A percentile compares a stretch with the other conserved stretches of the same genome.
These are phyloP conservation scores for Abrus precatorius DNA, from an alignment of 306 rosid genomes.

Conservation along the genomic window DNA sequence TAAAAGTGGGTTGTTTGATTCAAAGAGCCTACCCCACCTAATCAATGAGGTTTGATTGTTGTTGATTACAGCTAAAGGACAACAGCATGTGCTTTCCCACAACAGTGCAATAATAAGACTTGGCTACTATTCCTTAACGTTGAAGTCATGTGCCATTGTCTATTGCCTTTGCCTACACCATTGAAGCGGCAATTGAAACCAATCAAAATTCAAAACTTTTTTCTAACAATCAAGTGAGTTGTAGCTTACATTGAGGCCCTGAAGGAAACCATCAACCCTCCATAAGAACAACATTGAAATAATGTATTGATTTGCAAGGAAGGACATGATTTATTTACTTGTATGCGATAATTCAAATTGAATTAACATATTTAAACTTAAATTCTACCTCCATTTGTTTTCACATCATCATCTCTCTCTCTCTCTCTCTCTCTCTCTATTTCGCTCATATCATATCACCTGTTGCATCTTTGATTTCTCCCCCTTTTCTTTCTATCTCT, in stretches of 20 bases:
- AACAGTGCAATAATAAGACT: conserved; percentile 50
- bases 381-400: too few species aligned
- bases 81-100: conserved; percentile 64
- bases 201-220: conserved; percentile 1
- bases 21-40: conserved; percentile 9
- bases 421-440: too few species aligned
- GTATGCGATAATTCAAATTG: too few species aligned
- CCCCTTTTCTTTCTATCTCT: too few species aligned
- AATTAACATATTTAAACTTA: too few species aligned
- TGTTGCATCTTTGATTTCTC: too few species aligned
- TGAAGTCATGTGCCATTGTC: conserved; percentile 53
- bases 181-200: too few species aligned
- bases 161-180: conserved; percentile 40
- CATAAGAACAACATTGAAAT: not conserved
- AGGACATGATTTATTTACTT: too few species aligned
- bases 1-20: not conserved
- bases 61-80: conserved; percentile 55
- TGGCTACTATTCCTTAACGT: conserved; percentile 51
- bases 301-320: not conserved
- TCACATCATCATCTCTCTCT: too few species aligned
- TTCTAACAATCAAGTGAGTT: not conserved
- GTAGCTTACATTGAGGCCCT: not conserved
- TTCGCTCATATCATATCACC: too few species aligned
- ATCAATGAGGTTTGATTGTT: not conserved
- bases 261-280: conserved; percentile 36